Evolutionary conservation across 2,329 filamentous ascomycete species (phyloP).

Genomic region (Mycosphaerella sp.): DNA sequence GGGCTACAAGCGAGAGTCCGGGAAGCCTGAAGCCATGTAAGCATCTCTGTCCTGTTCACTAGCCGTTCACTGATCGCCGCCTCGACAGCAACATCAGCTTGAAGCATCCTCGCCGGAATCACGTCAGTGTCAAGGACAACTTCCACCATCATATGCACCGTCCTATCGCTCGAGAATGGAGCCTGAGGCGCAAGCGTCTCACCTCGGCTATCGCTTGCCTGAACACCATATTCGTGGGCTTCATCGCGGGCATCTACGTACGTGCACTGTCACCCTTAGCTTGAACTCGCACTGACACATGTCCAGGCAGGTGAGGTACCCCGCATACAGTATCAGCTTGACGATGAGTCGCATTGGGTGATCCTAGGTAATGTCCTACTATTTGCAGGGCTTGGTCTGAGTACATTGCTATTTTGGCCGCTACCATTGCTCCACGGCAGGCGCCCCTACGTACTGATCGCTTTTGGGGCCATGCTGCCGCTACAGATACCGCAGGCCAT

Average conservation of each 20-base stretch:
- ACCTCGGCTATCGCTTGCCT: conserved; percentile 63
- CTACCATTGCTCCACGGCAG: conserved; percentile 67
- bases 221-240: conserved; percentile 64
- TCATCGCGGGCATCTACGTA: conserved; percentile 65
- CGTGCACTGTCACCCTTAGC: neutral
- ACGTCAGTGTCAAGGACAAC: conserved; percentile 32
- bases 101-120: conserved; percentile 31
- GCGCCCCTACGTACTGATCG: conserved; percentile 67
- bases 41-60: neutral
- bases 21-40: conserved; percentile 8
- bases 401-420: conserved; percentile 66
- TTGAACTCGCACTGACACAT: conserved; percentile 1
- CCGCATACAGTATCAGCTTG: conserved; percentile 70
- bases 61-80: neutral
- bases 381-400: conserved; percentile 63
- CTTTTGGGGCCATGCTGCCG: conserved; percentile 63
- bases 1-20: neutral
- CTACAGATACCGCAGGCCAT: conserved; percentile 71
- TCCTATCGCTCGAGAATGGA: conserved; percentile 68
- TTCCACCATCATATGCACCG: conserved; percentile 51
- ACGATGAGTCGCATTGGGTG: conserved; percentile 59
- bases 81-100: conserved; percentile 20
- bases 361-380: conserved; percentile 69
- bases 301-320: conserved; percentile 62
- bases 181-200: conserved; percentile 58